A percentile compares a stretch with the other conserved stretches of the same genome.
Conservation (phyloP, 352 stramenopile genomes). For the Pythium plurisporium region DNA sequence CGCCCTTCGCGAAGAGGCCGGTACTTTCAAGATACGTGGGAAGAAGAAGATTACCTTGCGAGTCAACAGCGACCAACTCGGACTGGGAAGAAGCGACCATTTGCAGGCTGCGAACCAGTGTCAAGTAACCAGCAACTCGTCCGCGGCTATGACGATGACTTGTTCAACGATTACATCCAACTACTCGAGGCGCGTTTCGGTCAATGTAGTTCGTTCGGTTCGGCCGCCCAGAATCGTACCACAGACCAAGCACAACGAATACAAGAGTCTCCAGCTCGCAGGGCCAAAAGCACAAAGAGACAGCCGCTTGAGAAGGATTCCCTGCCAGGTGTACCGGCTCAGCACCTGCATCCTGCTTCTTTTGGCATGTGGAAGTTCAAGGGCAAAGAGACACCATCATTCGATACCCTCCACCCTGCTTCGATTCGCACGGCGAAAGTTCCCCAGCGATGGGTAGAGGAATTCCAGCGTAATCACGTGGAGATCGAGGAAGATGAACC, state of each 20-base stretch:
- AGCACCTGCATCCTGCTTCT: constrained; percentile 52
- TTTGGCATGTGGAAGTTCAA: constrained; percentile 63
- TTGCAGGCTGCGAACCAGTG: constrained; percentile 33
- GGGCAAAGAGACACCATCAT: constrained; percentile 30
- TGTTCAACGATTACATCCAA: constrained; percentile 49
- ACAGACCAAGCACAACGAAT: not conserved
- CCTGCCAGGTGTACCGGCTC: constrained; percentile 31
- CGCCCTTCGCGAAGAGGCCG: constrained; percentile 45
- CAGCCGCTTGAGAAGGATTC: constrained; percentile 29
- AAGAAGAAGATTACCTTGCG: constrained; percentile 62
- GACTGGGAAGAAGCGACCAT: constrained; percentile 33
- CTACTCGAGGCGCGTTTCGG: constrained; percentile 25
- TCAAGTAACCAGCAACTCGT: constrained; percentile 59
- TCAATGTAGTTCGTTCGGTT: not conserved
- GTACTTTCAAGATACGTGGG: constrained; percentile 73
- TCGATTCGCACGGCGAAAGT: not conserved
- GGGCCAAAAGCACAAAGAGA: constrained; percentile 17
- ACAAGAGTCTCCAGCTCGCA: constrained; percentile 4
- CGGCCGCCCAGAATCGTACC: not conserved
- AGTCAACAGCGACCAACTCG: constrained; percentile 23
- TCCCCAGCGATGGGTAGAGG: constrained; percentile 17
- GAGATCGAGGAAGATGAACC: not conserved
- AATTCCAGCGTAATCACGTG: not conserved
- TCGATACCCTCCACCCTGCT: constrained; percentile 10
- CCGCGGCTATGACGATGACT: constrained; percentile 71